These are phyloP conservation scores for Vigna reflexopilosa DNA, from an alignment of 306 rosid species.

Conservation along the genomic window DNA sequence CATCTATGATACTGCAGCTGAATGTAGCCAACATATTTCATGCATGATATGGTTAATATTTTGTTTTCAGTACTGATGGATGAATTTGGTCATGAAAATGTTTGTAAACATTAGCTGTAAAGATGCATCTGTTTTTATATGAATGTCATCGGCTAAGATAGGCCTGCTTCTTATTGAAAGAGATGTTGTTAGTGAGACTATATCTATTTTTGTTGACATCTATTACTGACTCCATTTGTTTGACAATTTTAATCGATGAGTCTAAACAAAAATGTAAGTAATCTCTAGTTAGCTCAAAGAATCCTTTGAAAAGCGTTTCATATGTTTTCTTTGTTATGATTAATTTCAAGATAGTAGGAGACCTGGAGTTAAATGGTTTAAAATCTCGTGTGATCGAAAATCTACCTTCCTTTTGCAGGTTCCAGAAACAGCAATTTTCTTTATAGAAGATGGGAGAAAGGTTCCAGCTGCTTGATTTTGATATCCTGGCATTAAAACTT, in stretches of 20 bases:
- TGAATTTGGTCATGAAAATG: background rate
- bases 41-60: background rate
- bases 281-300: background rate
- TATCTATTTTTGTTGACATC: too few species aligned
- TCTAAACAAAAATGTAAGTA: background rate
- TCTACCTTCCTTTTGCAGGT: constrained; percentile 62
- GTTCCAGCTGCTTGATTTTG: constrained; percentile 91
- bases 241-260: background rate
- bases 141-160: constrained; percentile 17
- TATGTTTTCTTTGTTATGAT: background rate
- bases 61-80: background rate
- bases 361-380: too few species aligned
- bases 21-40: constrained; percentile 6
- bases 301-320: background rate
- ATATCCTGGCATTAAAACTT: constrained; percentile 37
- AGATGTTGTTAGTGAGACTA: background rate
- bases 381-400: constrained; percentile 1
- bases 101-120: constrained; percentile 20
- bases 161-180: constrained; percentile 5
- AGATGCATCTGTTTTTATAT: constrained; percentile 1
- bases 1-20: background rate
- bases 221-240: too few species aligned
- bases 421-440: constrained; percentile 89
- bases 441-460: constrained; percentile 96
- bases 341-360: background rate